These are phyloP conservation scores for Colletotrichum limetticola DNA, from an alignment of 2,329 filamentous ascomycete genomes.

Conservation along the genomic window DNA sequence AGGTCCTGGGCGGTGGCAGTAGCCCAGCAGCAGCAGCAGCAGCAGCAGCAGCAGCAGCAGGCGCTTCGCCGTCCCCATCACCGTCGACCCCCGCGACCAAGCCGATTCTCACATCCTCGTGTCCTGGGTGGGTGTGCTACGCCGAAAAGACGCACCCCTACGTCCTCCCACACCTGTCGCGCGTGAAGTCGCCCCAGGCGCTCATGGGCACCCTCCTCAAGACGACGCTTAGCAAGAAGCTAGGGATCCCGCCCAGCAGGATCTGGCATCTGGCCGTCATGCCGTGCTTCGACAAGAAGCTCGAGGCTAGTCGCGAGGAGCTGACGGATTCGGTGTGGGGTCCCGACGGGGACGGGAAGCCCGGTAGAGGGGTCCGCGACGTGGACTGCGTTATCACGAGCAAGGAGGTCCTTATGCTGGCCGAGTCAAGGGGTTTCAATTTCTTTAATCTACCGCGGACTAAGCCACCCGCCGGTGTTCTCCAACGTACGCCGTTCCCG, in stretches of 20 bases:
- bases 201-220: conserved; percentile 91
- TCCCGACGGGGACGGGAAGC: conserved; percentile 50
- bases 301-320: conserved; percentile 94
- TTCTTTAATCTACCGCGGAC: conserved; percentile 76
- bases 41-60: conserved; percentile 34
- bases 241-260: conserved; percentile 78
- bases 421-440: conserved; percentile 80
- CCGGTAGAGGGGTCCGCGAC: conserved; percentile 75
- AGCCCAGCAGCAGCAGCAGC: neutral
- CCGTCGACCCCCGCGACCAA: conserved; percentile 39
- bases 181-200: conserved; percentile 93
- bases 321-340: conserved; percentile 85
- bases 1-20: conserved; percentile 61
- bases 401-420: conserved; percentile 91
- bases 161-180: conserved; percentile 89
- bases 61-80: conserved; percentile 1
- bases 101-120: conserved; percentile 87
- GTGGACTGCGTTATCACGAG: conserved; percentile 99
- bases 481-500: conserved; percentile 70
- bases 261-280: conserved; percentile 97
- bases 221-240: conserved; percentile 78
- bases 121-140: conserved; percentile 98
- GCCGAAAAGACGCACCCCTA: conserved; percentile 98
- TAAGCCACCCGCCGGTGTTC: conserved; percentile 54
- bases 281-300: conserved; percentile 99